Evolutionary conservation across 495 filamentous ascomycete genomes (phyloP), one percentile per base, ranked within the genome.

Genomic region (Staphylotrichum tortipilum): DNA sequence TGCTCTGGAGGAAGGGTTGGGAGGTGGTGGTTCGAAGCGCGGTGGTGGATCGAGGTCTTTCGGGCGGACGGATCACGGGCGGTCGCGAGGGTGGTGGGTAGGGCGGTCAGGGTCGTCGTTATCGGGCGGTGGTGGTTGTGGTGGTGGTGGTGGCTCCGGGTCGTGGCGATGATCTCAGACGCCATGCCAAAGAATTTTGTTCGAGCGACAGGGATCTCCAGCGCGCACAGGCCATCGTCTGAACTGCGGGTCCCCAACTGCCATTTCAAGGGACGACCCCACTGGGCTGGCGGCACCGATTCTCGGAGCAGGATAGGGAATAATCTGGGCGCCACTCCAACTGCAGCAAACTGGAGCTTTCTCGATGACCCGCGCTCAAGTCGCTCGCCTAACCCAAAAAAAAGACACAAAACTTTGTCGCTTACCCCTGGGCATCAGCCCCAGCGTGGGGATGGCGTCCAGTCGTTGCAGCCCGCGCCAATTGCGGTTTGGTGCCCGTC

Each of bases 111-210:
- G 18, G 44, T 4, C 10, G 34, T 49, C 28, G 47, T 54, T 45
- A 45, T 44, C 39, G 43, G n/a, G n/a, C n/a, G n/a, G n/a, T n/a
- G n/a, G n/a, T n/a, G n/a, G n/a, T n/a, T n/a, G n/a, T n/a, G n/a
- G n/a, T n/a, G n/a, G 34, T 19, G 21, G 22, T 44, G 46, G 42
- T 44, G 33, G 39, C 38, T 44, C 26, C 52, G 33, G 39, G 40
- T 22, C 22, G n/a, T 18, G 36, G 17, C 40, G 46, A 54, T 54
- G 52, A 54, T 54, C 40, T 54, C 52, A 49, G 46, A 48, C 29
- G 17, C n/a, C n/a, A n/a, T n/a, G n/a, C 47, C 41, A 47, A 41
- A 47, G 53, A 50, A 50, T 51, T 42, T 52, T 51, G 49, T 51
- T 45, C 40, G 22, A n/a, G 41, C 29, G 15, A 5, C 33, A 39